Evolutionary conservation across 2,329 filamentous ascomycete genomes (phyloP).

Genomic region (Onygenales sp.): DNA sequence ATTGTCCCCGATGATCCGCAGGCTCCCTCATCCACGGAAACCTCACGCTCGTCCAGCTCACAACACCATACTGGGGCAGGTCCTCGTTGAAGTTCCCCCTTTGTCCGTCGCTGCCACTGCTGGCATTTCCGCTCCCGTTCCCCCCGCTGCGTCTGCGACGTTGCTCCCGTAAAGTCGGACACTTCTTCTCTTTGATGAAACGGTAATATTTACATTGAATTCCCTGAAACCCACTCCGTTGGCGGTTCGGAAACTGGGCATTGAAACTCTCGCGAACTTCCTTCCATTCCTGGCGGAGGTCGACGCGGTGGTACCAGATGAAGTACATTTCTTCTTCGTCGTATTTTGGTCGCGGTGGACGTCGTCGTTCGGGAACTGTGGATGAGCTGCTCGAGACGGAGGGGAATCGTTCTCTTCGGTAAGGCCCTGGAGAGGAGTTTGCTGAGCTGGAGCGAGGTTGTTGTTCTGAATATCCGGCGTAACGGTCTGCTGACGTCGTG

Average conservation of each 20-base stretch:
- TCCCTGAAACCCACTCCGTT: conserved; percentile 33
- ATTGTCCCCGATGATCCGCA: conserved; percentile 12
- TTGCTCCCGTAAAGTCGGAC: conserved; percentile 36
- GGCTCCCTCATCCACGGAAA: conserved; percentile 36
- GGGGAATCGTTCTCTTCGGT: conserved; percentile 30
- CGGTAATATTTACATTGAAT: conserved; percentile 44
- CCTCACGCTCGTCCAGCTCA: conserved; percentile 30
- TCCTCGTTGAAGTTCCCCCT: conserved; percentile 11
- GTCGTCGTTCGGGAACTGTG: conserved; percentile 26
- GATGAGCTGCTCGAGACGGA: conserved; percentile 33
- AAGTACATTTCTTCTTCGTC: conserved; percentile 39
- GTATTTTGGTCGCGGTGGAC: conserved; percentile 37
- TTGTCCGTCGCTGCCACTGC: conserved; percentile 7
- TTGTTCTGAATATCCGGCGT: conserved; percentile 1
- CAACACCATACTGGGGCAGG: conserved; percentile 30
- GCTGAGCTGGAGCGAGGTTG: conserved; percentile 13
- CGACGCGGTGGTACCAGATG: conserved; percentile 41
- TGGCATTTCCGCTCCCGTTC: conserved; percentile 2
- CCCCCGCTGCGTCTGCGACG: conserved; percentile 12
- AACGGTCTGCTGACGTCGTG: not conserved
- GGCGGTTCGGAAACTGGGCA: conserved; percentile 31
- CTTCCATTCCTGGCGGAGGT: conserved; percentile 38
- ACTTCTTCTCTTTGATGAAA: conserved; percentile 36
- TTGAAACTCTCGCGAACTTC: conserved; percentile 36
- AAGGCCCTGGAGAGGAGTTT: conserved; percentile 26